Evolutionary conservation across 2,329 filamentous ascomycete species (phyloP).

Genomic region (Elsinoe batatas): DNA sequence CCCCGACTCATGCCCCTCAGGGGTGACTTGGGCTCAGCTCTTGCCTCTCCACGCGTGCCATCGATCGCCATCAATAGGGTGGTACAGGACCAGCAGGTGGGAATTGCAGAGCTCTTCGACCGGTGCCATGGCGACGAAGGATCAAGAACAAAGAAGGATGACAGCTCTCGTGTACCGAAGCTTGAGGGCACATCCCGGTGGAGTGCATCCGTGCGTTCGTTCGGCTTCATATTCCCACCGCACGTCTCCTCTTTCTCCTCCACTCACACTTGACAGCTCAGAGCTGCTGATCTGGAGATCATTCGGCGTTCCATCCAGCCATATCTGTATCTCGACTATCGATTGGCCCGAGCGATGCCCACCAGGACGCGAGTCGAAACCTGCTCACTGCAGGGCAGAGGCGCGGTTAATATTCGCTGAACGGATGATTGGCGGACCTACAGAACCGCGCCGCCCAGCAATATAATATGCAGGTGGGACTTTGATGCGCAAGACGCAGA

Average conservation of each 20-base stretch:
- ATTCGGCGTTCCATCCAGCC: neutral
- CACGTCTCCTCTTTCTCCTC: constrained; percentile 1
- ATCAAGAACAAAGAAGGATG: neutral
- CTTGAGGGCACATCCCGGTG: constrained; percentile 5
- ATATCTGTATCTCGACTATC: neutral
- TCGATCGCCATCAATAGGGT: neutral
- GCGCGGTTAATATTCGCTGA: constrained; percentile 7
- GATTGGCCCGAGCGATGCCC: neutral
- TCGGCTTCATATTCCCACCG: constrained; percentile 1
- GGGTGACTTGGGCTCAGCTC: neutral
- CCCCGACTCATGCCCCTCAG: constrained; percentile 7
- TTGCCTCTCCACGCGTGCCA: neutral
- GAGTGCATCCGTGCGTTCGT: constrained; percentile 1
- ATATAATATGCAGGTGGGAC: constrained; percentile 2
- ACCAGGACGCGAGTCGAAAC: neutral
- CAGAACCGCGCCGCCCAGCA: neutral
- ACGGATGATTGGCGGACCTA: constrained; percentile 10
- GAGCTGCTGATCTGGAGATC: neutral
- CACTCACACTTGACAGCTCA: neutral
- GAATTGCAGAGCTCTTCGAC: neutral
- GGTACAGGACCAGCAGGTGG: constrained; percentile 1
- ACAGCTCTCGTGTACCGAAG: neutral
- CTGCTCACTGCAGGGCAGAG: neutral
- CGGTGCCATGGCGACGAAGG: neutral
- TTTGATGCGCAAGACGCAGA: neutral